Evolutionary conservation across 169 alveolate genomes (phyloP), one percentile per base, ranked within the genome.

Genomic region (Perkinsus olseni): DNA sequence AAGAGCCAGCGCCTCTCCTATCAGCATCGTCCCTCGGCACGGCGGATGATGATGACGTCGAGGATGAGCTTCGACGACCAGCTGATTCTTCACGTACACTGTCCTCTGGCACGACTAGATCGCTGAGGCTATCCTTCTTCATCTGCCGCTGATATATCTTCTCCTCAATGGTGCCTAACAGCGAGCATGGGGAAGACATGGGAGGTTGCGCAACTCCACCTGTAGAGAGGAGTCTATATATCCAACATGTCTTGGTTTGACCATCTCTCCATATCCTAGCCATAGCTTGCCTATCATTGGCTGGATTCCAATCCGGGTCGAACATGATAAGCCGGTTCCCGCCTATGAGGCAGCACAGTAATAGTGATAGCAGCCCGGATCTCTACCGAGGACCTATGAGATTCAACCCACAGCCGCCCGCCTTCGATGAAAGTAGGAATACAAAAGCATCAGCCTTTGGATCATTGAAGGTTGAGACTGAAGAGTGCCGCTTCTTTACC

Each of bases 301-400:
- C 99, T 28, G 99, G 99, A 94, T 99, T 99, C 99, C 99, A 99
- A 95, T 99, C 99, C 0, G 99, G 99, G 93, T 99, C 99, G 91
- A 98, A 97, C 94, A 99, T 96, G 31, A 99, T 98, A 93, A 98
- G 98, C 51, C 99, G 94, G 93, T 98, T 98, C 4, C 99, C 99
- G 37, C 82, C 82, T 62, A 40, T 6, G 50, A 11, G 50, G 11
- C 50, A 40, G 50, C 50, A 40, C 50, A 40, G 50, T 40, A 40
- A 40, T 40, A 40, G 50, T 40, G 50, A 40, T 40, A 40, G 50
- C 50, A 40, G 50, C 11, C 3, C 50, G 11, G 50, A 3, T 40
- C 50, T 40, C 50, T 40, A 62, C 82, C 39, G 34, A 28, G 34
- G 34, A 62, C 99, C 99, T 39, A 98, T 98, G 82, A 99, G 96